Percentiles rank a stretch among this genome's conserved stretches.
Evolutionary conservation across 2,329 filamentous ascomycete species (phyloP).

Genomic region (Fonsecaea monophora): DNA sequence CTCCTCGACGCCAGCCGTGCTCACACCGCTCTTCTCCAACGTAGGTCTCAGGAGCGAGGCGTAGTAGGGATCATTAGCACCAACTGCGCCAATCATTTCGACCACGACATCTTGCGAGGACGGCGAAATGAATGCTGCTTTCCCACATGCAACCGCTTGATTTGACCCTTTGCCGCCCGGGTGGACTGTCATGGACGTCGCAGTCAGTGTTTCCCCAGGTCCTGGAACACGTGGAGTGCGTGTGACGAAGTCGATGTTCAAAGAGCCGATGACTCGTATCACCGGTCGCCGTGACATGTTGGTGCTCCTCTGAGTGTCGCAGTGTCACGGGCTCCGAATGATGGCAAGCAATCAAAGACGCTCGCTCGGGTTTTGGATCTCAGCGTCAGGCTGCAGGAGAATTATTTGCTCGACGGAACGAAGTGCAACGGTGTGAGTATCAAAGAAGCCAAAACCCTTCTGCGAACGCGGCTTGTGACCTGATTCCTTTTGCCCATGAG

Average conservation of each 20-base stretch:
- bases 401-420: not conserved
- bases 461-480: not conserved
- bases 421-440: not conserved
- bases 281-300: slow-evolving; percentile 44
- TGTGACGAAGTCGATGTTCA: slow-evolving; percentile 93
- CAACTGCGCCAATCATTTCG: slow-evolving; percentile 77
- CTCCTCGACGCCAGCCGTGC: slow-evolving; percentile 61
- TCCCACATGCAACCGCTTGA: slow-evolving; percentile 87
- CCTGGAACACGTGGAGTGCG: slow-evolving; percentile 82
- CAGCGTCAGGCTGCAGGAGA: not conserved
- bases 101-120: slow-evolving; percentile 54
- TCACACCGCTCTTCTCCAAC: slow-evolving; percentile 68
- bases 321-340: not conserved
- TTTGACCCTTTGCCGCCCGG: slow-evolving; percentile 95
- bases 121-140: slow-evolving; percentile 64
- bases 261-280: slow-evolving; percentile 87
- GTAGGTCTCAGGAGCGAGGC: slow-evolving; percentile 64
- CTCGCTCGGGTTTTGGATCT: not conserved
- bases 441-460: not conserved
- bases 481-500: not conserved
- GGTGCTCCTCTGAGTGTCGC: not conserved
- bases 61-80: slow-evolving; percentile 66
- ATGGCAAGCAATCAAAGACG: not conserved
- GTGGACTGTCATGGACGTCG: slow-evolving; percentile 77
- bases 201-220: slow-evolving; percentile 86